Conservation (phyloP, 306 rosid genomes). For the Pyrus communis region DNA sequence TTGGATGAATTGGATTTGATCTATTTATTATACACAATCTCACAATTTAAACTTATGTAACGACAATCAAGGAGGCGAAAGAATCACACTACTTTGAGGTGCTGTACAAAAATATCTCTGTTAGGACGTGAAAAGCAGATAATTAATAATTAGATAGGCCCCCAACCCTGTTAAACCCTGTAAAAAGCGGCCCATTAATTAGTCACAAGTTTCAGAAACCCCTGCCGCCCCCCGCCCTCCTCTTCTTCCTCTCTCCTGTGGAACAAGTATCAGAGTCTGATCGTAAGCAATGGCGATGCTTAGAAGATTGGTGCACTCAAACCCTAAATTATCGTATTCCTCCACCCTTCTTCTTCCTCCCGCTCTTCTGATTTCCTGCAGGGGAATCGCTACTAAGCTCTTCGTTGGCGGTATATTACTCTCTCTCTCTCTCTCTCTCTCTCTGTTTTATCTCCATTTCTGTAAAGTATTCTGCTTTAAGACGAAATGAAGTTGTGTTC, state of each 20-base stretch:
- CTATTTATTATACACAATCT: too few relatives aligned
- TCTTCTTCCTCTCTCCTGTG: background rate
- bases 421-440: constrained; percentile 7
- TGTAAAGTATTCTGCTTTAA: too few relatives aligned
- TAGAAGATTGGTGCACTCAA: constrained; percentile 12
- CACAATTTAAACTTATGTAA: too few relatives aligned
- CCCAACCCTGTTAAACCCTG: background rate
- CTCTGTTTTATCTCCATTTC: too few relatives aligned
- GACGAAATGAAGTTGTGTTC: too few relatives aligned
- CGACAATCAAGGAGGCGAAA: too few relatives aligned
- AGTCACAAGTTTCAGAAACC: background rate
- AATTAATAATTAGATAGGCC: too few relatives aligned
- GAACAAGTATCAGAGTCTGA: too few relatives aligned
- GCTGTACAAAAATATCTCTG: too few relatives aligned
- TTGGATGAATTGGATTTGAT: too few relatives aligned
- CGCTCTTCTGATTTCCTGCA: constrained; percentile 24
- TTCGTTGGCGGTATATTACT: constrained; percentile 38
- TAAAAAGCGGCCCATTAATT: background rate
- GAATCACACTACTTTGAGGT: too few relatives aligned
- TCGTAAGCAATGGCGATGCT: constrained; percentile 26
- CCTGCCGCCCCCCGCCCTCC: background rate
- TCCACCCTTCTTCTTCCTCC: constrained; percentile 25
- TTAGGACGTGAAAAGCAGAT: too few relatives aligned
- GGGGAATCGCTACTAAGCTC: constrained; percentile 42
- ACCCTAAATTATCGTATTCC: constrained; percentile 2